Evolutionary conservation across 768 basidiomycete species (phyloP).

Genomic region (Kwoniella dendrophila): DNA sequence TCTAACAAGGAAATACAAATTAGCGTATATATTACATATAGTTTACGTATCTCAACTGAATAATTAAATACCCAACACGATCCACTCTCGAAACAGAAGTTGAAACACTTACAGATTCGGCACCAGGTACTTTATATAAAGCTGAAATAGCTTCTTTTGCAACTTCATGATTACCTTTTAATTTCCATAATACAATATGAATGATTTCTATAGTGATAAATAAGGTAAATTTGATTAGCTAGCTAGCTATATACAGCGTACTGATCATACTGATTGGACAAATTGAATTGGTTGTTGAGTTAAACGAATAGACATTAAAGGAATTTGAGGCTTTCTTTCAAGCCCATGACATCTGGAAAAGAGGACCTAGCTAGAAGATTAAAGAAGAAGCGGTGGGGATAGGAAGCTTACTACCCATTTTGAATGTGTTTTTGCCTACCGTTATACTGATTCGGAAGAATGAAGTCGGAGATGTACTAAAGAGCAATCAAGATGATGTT

Average conservation of each 20-base stretch:
- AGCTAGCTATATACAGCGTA: neutral
- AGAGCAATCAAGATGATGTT: too few relatives aligned
- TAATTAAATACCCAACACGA: neutral
- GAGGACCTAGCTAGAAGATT: neutral
- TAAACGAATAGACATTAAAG: too few relatives aligned
- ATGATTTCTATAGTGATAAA: slow-evolving; percentile 41
- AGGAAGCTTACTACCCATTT: slow-evolving; percentile 22
- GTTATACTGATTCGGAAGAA: neutral
- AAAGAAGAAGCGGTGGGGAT: neutral
- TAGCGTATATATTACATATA: neutral
- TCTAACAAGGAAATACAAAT: slow-evolving; percentile 6
- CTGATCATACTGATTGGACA: neutral
- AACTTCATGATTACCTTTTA: slow-evolving; percentile 33
- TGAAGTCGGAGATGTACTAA: too few relatives aligned
- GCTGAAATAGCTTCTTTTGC: slow-evolving; percentile 43
- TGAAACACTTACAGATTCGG: slow-evolving; percentile 34
- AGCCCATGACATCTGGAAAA: too few relatives aligned
- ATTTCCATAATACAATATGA: slow-evolving; percentile 55
- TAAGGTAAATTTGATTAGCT: neutral
- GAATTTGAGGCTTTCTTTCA: too few relatives aligned
- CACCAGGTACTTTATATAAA: slow-evolving; percentile 49
- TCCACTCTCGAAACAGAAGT: neutral
- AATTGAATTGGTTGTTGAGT: too few relatives aligned
- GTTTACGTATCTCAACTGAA: neutral
- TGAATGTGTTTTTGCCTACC: slow-evolving; percentile 10